Evolutionary conservation across 495 filamentous ascomycete species (phyloP).

Genomic region (Aspergillus baeticus): DNA sequence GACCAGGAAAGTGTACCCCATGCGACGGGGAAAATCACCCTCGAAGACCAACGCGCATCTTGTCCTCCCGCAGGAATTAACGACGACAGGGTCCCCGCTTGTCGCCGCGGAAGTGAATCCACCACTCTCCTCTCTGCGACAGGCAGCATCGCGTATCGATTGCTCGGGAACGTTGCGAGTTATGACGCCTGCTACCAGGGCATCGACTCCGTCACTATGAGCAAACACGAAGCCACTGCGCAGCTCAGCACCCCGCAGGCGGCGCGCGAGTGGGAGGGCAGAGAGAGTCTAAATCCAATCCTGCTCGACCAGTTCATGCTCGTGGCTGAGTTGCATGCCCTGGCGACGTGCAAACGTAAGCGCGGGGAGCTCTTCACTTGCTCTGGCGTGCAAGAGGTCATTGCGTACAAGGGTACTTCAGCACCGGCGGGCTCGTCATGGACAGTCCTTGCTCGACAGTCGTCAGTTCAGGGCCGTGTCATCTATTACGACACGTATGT

Average conservation of each 20-base stretch:
- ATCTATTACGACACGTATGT: background rate
- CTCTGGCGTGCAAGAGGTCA: background rate
- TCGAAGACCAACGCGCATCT: background rate
- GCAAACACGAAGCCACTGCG: slow-evolving; percentile 1
- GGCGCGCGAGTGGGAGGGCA: background rate
- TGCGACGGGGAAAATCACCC: background rate
- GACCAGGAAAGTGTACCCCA: background rate
- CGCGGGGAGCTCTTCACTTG: slow-evolving; percentile 1
- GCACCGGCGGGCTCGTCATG: background rate
- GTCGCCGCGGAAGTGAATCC: background rate
- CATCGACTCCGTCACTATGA: slow-evolving; percentile 1
- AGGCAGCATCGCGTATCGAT: background rate
- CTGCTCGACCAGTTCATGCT: background rate
- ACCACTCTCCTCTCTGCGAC: background rate
- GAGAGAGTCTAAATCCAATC: background rate
- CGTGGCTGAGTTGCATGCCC: slow-evolving; percentile 3
- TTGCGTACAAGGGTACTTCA: background rate
- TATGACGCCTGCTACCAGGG: background rate
- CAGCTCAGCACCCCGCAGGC: background rate
- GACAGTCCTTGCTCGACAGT: background rate
- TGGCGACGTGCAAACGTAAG: background rate
- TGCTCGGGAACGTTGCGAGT: background rate
- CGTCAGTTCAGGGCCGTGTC: background rate
- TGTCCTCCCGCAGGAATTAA: background rate
- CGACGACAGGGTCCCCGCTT: too few relatives aligned